Percentiles rank a stretch among this genome's conserved stretches.
phyloP scores from a whole-genome alignment of 306 rosid genomes.

The Myrica gale region DNA sequence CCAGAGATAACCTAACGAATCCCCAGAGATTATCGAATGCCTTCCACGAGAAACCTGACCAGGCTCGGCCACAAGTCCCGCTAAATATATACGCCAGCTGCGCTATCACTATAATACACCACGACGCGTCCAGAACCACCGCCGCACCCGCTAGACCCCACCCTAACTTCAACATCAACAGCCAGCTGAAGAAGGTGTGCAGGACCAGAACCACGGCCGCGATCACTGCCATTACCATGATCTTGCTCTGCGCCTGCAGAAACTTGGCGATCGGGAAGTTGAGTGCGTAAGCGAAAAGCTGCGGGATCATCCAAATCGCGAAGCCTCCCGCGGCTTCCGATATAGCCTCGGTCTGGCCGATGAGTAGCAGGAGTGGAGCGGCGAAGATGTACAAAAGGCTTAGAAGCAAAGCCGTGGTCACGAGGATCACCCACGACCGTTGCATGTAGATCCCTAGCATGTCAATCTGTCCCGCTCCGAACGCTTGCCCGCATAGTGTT shows the following conservation, averaged over 20 bases:
- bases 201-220: constrained; percentile 52
- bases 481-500: constrained; percentile 89
- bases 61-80: constrained; percentile 66
- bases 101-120: constrained; percentile 70
- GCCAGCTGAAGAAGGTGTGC: constrained; percentile 71
- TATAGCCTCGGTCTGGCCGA: constrained; percentile 65
- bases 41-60: constrained; percentile 69
- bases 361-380: constrained; percentile 36
- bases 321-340: constrained; percentile 70
- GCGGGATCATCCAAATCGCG: constrained; percentile 85
- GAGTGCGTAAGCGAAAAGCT: constrained; percentile 77
- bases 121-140: constrained; percentile 59
- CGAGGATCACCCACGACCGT: constrained; percentile 77
- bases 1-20: constrained; percentile 65
- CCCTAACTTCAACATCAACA: constrained; percentile 50
- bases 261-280: constrained; percentile 76
- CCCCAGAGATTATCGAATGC: constrained; percentile 75
- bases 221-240: constrained; percentile 80
- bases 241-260: constrained; percentile 83
- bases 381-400: constrained; percentile 58
- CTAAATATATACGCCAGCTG: constrained; percentile 56
- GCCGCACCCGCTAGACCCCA: constrained; percentile 87
- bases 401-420: constrained; percentile 40
- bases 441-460: constrained; percentile 92
- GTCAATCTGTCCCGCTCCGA: constrained; percentile 68